phyloP scores from a whole-genome alignment of 2,329 filamentous ascomycete species.

The Magnaporthales sp. region DNA sequence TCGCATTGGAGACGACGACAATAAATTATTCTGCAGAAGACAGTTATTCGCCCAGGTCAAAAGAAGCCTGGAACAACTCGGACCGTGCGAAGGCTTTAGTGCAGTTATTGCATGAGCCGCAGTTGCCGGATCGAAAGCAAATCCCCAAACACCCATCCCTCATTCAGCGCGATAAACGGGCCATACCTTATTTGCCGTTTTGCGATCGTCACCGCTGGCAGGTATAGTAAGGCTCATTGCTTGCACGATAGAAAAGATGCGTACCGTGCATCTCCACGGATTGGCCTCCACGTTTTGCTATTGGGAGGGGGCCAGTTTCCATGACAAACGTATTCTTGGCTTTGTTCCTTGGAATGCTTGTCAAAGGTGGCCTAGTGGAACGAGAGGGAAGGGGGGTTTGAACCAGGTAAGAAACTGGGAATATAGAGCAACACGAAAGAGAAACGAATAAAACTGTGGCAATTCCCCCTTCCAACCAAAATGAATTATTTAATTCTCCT shows the following conservation, averaged over 20 bases:
- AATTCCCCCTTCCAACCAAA: not conserved
- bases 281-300: not conserved
- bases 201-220: not conserved
- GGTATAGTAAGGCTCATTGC: not conserved
- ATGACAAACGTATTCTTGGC: not conserved
- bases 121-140: too few relatives aligned
- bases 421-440: not conserved
- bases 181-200: not conserved
- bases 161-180: not conserved
- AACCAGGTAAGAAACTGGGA: not conserved
- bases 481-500: not conserved
- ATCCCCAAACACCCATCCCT: not conserved
- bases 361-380: not conserved
- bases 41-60: too few relatives aligned
- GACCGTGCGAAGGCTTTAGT: too few relatives aligned
- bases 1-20: too few relatives aligned
- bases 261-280: not conserved
- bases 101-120: too few relatives aligned
- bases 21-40: too few relatives aligned
- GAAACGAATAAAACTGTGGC: not conserved
- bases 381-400: too few relatives aligned
- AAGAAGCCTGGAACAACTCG: too few relatives aligned
- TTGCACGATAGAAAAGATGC: not conserved
- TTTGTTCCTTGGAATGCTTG: not conserved
- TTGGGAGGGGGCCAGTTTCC: not conserved